phyloP scores from a whole-genome alignment of 208 protist species.

The Trypanosoma conorhini region DNA sequence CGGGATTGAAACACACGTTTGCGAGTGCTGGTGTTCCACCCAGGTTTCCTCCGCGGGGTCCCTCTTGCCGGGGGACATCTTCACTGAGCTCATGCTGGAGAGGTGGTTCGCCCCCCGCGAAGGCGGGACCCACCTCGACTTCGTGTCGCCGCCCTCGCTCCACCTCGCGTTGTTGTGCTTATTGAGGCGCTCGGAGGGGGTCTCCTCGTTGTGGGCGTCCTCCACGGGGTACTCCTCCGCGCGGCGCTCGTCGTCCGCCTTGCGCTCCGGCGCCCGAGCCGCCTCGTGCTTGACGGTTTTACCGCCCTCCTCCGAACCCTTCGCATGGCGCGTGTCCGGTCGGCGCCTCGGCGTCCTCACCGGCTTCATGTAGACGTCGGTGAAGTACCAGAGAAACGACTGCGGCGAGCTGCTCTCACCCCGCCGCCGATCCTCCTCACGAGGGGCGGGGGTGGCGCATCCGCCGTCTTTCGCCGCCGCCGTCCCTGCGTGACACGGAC shows the following conservation, averaged over 20 bases:
- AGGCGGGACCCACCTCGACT: background rate
- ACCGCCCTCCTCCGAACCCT: background rate
- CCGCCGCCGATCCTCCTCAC: background rate
- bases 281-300: background rate
- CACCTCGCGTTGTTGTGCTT: background rate
- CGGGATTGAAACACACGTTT: background rate
- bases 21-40: background rate
- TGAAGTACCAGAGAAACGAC: background rate
- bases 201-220: background rate
- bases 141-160: background rate
- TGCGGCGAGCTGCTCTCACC: background rate
- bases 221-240: background rate
- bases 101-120: constrained; percentile 6
- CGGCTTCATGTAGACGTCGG: background rate
- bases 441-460: background rate
- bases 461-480: background rate
- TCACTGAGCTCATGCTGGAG: background rate
- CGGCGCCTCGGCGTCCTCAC: background rate
- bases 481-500: background rate
- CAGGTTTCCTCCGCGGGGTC: background rate
- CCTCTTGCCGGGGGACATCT: background rate
- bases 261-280: background rate
- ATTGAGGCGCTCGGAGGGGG: background rate
- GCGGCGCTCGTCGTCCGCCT: background rate
- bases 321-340: background rate